Evolutionary conservation across 2,329 filamentous ascomycete genomes (phyloP).

Genomic region (Endoconidiophora laricicola): DNA sequence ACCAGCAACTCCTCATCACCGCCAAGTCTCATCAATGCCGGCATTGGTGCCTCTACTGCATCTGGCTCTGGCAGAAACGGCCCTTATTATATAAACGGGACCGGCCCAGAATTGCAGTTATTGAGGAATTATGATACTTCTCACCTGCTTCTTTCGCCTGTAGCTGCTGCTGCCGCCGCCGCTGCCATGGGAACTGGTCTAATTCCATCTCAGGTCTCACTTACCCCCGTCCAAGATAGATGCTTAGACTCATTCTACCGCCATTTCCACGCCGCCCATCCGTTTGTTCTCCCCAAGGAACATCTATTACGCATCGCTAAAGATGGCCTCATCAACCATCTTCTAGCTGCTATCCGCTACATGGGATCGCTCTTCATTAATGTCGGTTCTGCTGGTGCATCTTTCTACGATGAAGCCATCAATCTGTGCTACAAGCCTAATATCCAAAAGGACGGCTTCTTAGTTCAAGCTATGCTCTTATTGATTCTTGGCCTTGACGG

Average conservation of each 20-base stretch:
- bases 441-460: slow-evolving; percentile 37
- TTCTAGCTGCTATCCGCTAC: slow-evolving; percentile 39
- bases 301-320: slow-evolving; percentile 31
- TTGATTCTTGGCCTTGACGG: slow-evolving; percentile 66
- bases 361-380: slow-evolving; percentile 40
- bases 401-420: slow-evolving; percentile 42
- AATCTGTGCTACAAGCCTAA: slow-evolving; percentile 31
- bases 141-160: slow-evolving; percentile 7
- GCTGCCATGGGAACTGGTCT: slow-evolving; percentile 8
- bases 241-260: slow-evolving; percentile 42
- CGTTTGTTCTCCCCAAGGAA: slow-evolving; percentile 38
- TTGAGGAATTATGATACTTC: slow-evolving; percentile 22
- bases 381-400: slow-evolving; percentile 27
- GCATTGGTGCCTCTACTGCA: slow-evolving; percentile 11
- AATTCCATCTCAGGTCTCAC: slow-evolving; percentile 17
- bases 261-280: slow-evolving; percentile 40
- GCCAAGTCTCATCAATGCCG: not conserved
- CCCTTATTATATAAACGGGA: not conserved
- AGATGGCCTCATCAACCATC: slow-evolving; percentile 30
- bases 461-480: slow-evolving; percentile 63
- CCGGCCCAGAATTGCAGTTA: slow-evolving; percentile 22
- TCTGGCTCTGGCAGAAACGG: slow-evolving; percentile 1
- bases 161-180: slow-evolving; percentile 13
- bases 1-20: slow-evolving; percentile 10
- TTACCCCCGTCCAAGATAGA: slow-evolving; percentile 29